phyloP scores from a whole-genome alignment of 495 filamentous ascomycete genomes.

The Trichocladium uniseriatum region DNA sequence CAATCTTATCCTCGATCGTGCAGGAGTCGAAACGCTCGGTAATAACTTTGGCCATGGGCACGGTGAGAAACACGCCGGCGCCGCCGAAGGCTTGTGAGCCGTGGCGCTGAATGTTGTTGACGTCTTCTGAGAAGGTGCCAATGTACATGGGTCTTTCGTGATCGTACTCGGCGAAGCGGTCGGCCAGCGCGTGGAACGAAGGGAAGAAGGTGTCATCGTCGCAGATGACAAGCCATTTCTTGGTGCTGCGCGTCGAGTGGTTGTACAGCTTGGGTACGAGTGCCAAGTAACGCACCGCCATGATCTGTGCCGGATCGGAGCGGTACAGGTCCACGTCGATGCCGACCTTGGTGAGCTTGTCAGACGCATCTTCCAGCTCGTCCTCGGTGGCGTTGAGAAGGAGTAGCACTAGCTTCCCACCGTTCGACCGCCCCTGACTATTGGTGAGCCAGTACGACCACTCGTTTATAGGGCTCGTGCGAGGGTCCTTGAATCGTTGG shows the following conservation, averaged over 20 bases:
- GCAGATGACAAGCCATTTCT: slow-evolving; percentile 58
- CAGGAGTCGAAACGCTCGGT: slow-evolving; percentile 47
- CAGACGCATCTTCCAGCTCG: slow-evolving; percentile 33
- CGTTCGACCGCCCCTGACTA: slow-evolving; percentile 40
- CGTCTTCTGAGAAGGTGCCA: slow-evolving; percentile 59
- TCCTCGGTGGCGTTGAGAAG: slow-evolving; percentile 35
- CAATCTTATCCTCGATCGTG: slow-evolving; percentile 43
- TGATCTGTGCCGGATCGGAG: slow-evolving; percentile 49
- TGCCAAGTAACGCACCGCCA: slow-evolving; percentile 48
- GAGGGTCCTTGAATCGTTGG: slow-evolving; percentile 33
- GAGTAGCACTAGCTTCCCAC: slow-evolving; percentile 38
- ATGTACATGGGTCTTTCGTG: slow-evolving; percentile 51
- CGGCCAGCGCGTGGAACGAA: slow-evolving; percentile 51
- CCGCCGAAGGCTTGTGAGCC: slow-evolving; percentile 65
- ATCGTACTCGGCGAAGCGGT: slow-evolving; percentile 43
- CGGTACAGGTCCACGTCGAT: slow-evolving; percentile 57
- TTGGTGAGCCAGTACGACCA: slow-evolving; percentile 44
- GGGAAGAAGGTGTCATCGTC: slow-evolving; percentile 73
- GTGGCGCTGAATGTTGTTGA: slow-evolving; percentile 57
- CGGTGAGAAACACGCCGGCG: slow-evolving; percentile 61
- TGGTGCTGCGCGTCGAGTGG: slow-evolving; percentile 41
- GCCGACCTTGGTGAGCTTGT: slow-evolving; percentile 38
- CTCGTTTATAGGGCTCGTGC: slow-evolving; percentile 38
- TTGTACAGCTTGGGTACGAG: slow-evolving; percentile 46
- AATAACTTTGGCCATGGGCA: slow-evolving; percentile 50